phyloP scores from a whole-genome alignment of 139 green algal genomes.

The Coelastrella sp. region DNA sequence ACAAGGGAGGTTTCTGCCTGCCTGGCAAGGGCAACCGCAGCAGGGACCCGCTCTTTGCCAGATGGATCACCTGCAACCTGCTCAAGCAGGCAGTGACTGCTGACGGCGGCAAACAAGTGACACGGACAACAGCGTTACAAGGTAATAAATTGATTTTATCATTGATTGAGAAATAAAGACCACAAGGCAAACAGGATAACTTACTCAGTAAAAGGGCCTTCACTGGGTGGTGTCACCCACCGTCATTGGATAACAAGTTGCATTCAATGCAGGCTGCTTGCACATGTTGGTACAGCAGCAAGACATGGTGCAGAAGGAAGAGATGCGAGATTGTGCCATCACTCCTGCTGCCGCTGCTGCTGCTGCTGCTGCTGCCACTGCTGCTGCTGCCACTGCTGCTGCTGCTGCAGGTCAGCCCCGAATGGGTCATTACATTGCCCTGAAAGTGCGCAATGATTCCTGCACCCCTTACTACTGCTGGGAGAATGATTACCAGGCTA shows the following conservation, averaged over 20 bases:
- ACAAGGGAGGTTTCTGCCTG: slow-evolving; percentile 12
- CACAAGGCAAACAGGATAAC: background rate
- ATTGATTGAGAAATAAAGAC: background rate
- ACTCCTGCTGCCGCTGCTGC: background rate
- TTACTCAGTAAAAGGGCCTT: too few species aligned
- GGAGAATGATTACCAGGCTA: background rate
- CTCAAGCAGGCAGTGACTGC: background rate
- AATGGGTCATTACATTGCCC: background rate
- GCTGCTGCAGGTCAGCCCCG: background rate
- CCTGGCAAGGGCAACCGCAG: background rate
- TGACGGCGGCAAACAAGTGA: background rate
- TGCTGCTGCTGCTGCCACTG: background rate
- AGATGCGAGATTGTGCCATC: background rate
- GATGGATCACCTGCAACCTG: background rate
- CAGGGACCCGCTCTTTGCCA: background rate
- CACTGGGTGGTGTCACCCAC: too few species aligned
- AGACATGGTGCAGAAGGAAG: too few species aligned
- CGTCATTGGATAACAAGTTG: too few species aligned
- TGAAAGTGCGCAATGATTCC: background rate
- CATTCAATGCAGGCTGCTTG: too few species aligned
- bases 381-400: background rate
- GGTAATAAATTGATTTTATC: background rate
- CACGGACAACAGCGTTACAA: background rate
- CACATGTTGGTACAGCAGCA: too few species aligned
- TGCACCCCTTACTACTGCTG: slow-evolving; percentile 31